Conservation (phyloP, 805 yeast genomes). For the Millerozyma miso region DNA sequence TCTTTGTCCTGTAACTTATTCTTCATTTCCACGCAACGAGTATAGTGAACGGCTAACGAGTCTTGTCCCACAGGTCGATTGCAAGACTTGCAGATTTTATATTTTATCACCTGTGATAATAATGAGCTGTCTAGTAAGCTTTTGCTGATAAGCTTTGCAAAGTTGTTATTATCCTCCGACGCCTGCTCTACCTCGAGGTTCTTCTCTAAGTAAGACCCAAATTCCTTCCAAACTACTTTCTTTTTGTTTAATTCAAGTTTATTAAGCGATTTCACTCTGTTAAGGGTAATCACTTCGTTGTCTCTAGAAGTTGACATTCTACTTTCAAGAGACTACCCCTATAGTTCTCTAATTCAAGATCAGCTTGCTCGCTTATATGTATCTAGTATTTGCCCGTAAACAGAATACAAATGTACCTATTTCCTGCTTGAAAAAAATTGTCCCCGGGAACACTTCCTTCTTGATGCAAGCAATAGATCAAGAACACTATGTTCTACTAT, state of each 20-base stretch:
- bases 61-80: constrained; percentile 38
- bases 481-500: background rate
- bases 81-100: constrained; percentile 37
- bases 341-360: background rate
- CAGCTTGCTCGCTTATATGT: background rate
- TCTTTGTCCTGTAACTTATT: constrained; percentile 21
- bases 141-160: constrained; percentile 11
- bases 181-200: constrained; percentile 26
- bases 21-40: constrained; percentile 37
- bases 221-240: constrained; percentile 41
- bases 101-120: constrained; percentile 31
- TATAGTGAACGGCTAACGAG: constrained; percentile 28
- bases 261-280: constrained; percentile 22
- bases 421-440: too few relatives aligned
- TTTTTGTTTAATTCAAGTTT: constrained; percentile 14
- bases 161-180: constrained; percentile 11
- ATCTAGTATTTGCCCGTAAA: too few relatives aligned
- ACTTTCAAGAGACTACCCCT: background rate
- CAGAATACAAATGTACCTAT: too few relatives aligned
- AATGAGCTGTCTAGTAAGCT: constrained; percentile 23
- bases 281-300: constrained; percentile 23
- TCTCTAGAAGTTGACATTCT: constrained; percentile 19
- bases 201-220: constrained; percentile 40
- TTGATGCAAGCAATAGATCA: background rate
- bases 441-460: too few relatives aligned